phyloP scores from a whole-genome alignment of 148 eudicot genomes.

The Talinum fruticosum region DNA sequence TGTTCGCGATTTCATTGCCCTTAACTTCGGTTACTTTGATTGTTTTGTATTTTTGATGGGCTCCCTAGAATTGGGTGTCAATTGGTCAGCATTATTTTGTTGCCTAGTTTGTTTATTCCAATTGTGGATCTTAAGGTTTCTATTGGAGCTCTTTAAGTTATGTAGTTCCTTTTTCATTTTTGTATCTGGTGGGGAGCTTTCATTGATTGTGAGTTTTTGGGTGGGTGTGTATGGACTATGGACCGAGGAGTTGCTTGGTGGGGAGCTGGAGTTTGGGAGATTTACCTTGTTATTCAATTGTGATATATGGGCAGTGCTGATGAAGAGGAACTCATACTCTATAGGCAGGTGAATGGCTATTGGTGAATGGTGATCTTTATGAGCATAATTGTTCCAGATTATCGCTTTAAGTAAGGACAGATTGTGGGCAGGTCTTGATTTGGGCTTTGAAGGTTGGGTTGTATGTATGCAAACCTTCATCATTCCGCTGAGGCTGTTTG shows the following conservation, averaged over 20 bases:
- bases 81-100: constrained; percentile 12
- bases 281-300: neutral
- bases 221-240: neutral
- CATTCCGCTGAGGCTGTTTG: neutral
- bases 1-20: neutral
- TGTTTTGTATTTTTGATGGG: neutral
- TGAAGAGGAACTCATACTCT: neutral
- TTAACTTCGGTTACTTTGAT: neutral
- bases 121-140: constrained; percentile 18
- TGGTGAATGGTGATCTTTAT: neutral
- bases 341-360: neutral
- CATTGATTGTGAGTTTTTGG: neutral
- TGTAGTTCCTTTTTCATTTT: neutral
- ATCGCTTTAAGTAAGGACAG: neutral
- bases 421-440: neutral
- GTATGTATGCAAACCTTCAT: neutral
- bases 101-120: neutral
- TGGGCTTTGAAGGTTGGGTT: neutral
- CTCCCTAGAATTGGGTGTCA: neutral
- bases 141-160: neutral
- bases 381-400: neutral
- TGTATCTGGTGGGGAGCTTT: neutral
- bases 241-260: neutral
- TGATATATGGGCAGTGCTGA: neutral
- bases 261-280: neutral